A percentile compares a stretch with the other conserved stretches of the same genome.
Conservation (phyloP, 805 yeast species). For the Torulaspora gathmanii region DNA sequence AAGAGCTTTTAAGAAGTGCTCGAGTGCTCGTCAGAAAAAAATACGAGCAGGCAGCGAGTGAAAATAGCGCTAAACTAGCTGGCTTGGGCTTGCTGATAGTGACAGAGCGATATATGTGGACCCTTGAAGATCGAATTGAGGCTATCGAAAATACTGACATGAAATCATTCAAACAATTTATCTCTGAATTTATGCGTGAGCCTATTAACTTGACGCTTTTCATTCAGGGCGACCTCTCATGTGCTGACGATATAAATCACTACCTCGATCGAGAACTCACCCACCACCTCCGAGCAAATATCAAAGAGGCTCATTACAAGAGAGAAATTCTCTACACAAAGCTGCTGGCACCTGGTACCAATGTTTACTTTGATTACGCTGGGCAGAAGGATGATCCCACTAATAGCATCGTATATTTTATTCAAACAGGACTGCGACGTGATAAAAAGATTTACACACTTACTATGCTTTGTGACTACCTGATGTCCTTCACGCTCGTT, state of each 20-base stretch:
- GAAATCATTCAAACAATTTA: slow-evolving; percentile 34
- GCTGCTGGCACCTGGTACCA: slow-evolving; percentile 36
- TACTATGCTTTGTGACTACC: slow-evolving; percentile 44
- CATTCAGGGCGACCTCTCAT: slow-evolving; percentile 47
- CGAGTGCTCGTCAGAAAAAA: slow-evolving; percentile 45
- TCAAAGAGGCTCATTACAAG: background rate
- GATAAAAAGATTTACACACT: slow-evolving; percentile 37
- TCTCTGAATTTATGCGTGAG: slow-evolving; percentile 26
- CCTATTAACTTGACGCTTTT: slow-evolving; percentile 41
- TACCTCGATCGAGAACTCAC: slow-evolving; percentile 28
- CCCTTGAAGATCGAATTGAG: slow-evolving; percentile 51
- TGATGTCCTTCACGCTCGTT: slow-evolving; percentile 42
- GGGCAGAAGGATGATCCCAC: slow-evolving; percentile 47
- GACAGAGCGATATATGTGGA: slow-evolving; percentile 54
- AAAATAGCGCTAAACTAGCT: slow-evolving; percentile 46
- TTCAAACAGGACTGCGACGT: slow-evolving; percentile 52
- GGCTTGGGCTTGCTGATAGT: slow-evolving; percentile 47
- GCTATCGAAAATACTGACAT: slow-evolving; percentile 48
- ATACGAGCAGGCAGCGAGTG: slow-evolving; percentile 42
- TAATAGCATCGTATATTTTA: slow-evolving; percentile 47
- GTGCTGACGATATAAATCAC: slow-evolving; percentile 26
- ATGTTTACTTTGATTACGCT: slow-evolving; percentile 33
- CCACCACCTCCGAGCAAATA: slow-evolving; percentile 22
- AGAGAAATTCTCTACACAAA: slow-evolving; percentile 30
- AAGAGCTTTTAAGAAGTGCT: slow-evolving; percentile 42